phyloP scores from a whole-genome alignment of 1,284 basidiomycete species.

The Polyporus tsugae region DNA sequence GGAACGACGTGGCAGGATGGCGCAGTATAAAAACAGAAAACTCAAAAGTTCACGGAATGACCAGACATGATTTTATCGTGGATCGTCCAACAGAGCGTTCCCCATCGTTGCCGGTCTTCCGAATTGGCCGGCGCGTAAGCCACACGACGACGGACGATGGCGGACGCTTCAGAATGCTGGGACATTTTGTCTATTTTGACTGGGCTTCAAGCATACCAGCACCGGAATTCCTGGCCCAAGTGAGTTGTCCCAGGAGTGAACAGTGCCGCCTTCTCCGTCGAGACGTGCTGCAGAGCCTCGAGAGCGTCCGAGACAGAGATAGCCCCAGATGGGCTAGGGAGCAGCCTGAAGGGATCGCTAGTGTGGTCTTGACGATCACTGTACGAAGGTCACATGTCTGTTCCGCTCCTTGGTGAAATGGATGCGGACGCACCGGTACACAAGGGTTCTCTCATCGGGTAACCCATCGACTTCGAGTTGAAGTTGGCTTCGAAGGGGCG shows the following conservation, averaged over 20 bases:
- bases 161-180: too few relatives aligned
- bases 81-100: too few relatives aligned
- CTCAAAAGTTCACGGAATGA: too few relatives aligned
- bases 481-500: neutral
- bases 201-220: slow-evolving; percentile 7
- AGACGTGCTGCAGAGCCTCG: slow-evolving; percentile 4
- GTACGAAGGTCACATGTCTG: neutral
- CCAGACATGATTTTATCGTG: too few relatives aligned
- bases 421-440: neutral
- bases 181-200: too few relatives aligned
- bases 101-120: too few relatives aligned
- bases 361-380: neutral
- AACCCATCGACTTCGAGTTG: neutral
- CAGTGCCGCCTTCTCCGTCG: neutral
- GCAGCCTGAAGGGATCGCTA: neutral
- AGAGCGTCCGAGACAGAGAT: slow-evolving; percentile 14
- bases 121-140: too few relatives aligned
- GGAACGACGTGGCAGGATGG: too few relatives aligned
- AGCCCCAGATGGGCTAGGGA: neutral
- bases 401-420: too few relatives aligned
- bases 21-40: too few relatives aligned
- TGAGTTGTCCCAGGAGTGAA: slow-evolving; percentile 13
- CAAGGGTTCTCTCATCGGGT: neutral
- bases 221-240: slow-evolving; percentile 4
- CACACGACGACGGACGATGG: too few relatives aligned